These are phyloP conservation scores for Pascua guehoae DNA, from an alignment of 1,284 basidiomycete species.

Conservation along the genomic window DNA sequence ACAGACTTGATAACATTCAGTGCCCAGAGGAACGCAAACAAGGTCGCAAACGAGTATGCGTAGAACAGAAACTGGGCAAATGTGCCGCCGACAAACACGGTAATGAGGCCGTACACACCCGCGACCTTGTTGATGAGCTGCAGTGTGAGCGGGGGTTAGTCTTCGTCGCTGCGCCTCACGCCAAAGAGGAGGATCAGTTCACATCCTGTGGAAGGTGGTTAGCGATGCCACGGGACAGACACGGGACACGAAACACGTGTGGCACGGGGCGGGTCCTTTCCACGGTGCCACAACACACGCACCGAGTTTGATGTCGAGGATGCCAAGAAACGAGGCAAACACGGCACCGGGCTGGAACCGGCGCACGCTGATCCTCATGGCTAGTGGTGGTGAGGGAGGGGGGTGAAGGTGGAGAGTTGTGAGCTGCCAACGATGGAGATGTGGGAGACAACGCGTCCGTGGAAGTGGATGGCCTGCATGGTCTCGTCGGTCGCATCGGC, in stretches of 20 bases:
- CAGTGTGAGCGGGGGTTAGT: neutral
- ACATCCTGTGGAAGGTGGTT: constrained; percentile 52
- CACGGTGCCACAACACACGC: constrained; percentile 12
- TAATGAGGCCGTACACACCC: constrained; percentile 92
- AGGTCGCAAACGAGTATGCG: constrained; percentile 80
- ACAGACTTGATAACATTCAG: constrained; percentile 79
- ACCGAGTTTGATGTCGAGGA: constrained; percentile 85
- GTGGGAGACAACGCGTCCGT: too few species aligned
- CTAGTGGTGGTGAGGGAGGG: neutral
- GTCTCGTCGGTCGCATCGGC: too few species aligned
- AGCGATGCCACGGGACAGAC: neutral
- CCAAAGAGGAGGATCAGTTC: constrained; percentile 80
- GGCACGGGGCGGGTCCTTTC: too few species aligned
- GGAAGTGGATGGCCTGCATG: too few species aligned
- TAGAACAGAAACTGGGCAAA: constrained; percentile 88
- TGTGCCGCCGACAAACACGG: constrained; percentile 80
- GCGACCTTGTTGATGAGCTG: constrained; percentile 97
- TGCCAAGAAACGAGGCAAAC: constrained; percentile 71
- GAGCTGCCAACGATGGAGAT: too few species aligned
- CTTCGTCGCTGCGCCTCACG: constrained; percentile 52
- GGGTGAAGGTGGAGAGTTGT: neutral
- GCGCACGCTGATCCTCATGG: constrained; percentile 35
- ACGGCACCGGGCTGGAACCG: constrained; percentile 45
- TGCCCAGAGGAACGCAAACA: constrained; percentile 82
- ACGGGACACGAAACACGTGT: too few species aligned